Evolutionary conservation across 441 rosid genomes (phyloP).

Genomic region (Gossypium gossypioides): DNA sequence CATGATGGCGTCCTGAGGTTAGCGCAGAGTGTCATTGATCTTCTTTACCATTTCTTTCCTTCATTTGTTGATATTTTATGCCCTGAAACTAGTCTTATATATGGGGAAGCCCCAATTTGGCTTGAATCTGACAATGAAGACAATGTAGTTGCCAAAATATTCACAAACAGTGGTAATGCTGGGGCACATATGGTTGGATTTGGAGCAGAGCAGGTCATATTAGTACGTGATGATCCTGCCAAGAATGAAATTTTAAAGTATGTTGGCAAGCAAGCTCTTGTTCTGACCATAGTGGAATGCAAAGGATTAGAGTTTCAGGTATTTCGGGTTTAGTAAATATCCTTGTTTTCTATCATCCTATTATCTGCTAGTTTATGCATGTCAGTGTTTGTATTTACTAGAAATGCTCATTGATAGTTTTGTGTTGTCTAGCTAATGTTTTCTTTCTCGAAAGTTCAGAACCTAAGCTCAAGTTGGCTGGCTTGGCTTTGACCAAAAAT

Average conservation of each 20-base stretch:
- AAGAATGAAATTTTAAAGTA: slow-evolving; percentile 24
- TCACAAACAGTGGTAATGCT: slow-evolving; percentile 22
- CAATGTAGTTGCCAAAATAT: slow-evolving; percentile 30
- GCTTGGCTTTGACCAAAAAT: background rate
- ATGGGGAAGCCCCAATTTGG: slow-evolving; percentile 42
- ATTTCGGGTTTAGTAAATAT: background rate
- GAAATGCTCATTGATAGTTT: background rate
- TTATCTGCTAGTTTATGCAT: background rate
- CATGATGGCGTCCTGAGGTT: slow-evolving; percentile 47
- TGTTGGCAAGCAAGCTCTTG: slow-evolving; percentile 48
- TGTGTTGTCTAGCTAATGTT: background rate
- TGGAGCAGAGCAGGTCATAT: slow-evolving; percentile 48
- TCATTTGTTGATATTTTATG: slow-evolving; percentile 26
- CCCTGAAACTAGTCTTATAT: slow-evolving; percentile 34
- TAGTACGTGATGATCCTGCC: slow-evolving; percentile 38
- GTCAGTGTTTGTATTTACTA: background rate
- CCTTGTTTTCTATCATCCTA: background rate
- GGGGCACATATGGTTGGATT: slow-evolving; percentile 29
- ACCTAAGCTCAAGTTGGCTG: background rate
- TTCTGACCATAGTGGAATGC: slow-evolving; percentile 45
- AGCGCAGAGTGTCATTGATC: slow-evolving; percentile 43
- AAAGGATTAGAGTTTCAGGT: slow-evolving; percentile 62
- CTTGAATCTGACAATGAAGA: slow-evolving; percentile 28
- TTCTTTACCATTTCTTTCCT: slow-evolving; percentile 38
- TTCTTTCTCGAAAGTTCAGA: background rate